These are phyloP conservation scores for Didymella sp. DNA, from an alignment of 2,329 filamentous ascomycete species.

Conservation along the genomic window DNA sequence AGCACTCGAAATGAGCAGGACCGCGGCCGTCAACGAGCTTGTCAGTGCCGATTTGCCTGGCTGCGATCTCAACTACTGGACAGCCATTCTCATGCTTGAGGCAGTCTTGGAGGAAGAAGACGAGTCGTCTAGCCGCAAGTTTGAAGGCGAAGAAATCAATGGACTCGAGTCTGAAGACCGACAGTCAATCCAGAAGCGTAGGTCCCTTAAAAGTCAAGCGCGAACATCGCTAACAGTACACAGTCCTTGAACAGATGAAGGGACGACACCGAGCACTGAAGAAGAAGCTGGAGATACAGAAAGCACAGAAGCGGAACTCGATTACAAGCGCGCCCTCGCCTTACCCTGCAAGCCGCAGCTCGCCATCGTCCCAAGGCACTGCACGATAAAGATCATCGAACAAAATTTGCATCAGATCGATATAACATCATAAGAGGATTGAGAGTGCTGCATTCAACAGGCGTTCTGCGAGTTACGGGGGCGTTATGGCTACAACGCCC, in stretches of 20 bases:
- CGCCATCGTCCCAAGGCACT: slow-evolving; percentile 42
- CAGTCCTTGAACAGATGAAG: slow-evolving; percentile 57
- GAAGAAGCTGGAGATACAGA: slow-evolving; percentile 55
- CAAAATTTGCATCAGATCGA: slow-evolving; percentile 4
- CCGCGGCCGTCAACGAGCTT: slow-evolving; percentile 93
- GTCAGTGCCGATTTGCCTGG: slow-evolving; percentile 86
- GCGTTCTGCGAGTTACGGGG: slow-evolving; percentile 27
- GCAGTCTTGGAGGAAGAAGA: slow-evolving; percentile 89
- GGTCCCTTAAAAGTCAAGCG: slow-evolving; percentile 41
- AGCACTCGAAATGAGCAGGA: slow-evolving; percentile 93
- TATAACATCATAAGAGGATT: slow-evolving; percentile 20
- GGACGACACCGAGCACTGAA: slow-evolving; percentile 52
- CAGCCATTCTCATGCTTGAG: slow-evolving; percentile 92
- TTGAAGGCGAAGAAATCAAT: slow-evolving; percentile 59
- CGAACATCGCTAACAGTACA: slow-evolving; percentile 30
- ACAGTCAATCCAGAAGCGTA: slow-evolving; percentile 75
- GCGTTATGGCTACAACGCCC: slow-evolving; percentile 24
- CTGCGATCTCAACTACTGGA: slow-evolving; percentile 92
- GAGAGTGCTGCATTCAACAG: slow-evolving; percentile 34
- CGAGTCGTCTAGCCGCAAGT: slow-evolving; percentile 56
- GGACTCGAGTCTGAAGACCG: slow-evolving; percentile 73
- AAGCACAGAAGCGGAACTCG: slow-evolving; percentile 46
- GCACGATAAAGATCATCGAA: slow-evolving; percentile 23
- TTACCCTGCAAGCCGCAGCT: slow-evolving; percentile 40
- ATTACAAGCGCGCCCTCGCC: slow-evolving; percentile 43